Conservation (phyloP, 2,329 filamentous ascomycete genomes). For the Cryoendolithus antarcticus region DNA sequence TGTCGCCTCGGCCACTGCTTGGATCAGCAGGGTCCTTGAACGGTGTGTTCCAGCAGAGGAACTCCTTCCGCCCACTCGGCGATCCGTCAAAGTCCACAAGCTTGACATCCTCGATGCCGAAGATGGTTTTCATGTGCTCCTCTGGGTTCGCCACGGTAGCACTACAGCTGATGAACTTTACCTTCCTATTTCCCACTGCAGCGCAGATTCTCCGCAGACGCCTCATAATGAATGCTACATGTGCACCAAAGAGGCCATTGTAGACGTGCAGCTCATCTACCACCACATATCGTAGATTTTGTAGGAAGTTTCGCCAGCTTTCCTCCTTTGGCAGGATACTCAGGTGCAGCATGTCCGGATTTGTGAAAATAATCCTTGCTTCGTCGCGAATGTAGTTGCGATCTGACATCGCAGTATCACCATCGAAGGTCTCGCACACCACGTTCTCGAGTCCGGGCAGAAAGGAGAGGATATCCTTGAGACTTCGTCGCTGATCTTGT, state of each 20-base stretch:
- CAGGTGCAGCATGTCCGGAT: conserved; percentile 94
- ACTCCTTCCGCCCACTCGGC: conserved; percentile 84
- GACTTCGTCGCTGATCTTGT: conserved; percentile 80
- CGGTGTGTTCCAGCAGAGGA: conserved; percentile 95
- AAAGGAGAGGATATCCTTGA: conserved; percentile 72
- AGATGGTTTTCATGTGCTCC: conserved; percentile 84
- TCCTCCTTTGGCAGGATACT: conserved; percentile 89
- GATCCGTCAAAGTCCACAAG: conserved; percentile 87
- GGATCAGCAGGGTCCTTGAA: conserved; percentile 82
- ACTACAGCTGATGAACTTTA: conserved; percentile 91
- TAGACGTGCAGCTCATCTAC: conserved; percentile 83
- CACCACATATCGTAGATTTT: conserved; percentile 82
- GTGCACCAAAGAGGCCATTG: conserved; percentile 85
- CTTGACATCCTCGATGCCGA: conserved; percentile 69
- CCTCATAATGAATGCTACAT: conserved; percentile 91
- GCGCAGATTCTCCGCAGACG: conserved; percentile 77
- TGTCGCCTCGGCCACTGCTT: conserved; percentile 71
- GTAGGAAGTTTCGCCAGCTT: conserved; percentile 75
- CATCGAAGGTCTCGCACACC: conserved; percentile 88
- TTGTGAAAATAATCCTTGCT: conserved; percentile 89
- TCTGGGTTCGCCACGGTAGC: conserved; percentile 89
- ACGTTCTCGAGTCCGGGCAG: conserved; percentile 65
- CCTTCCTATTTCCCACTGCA: conserved; percentile 69
- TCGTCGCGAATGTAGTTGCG: conserved; percentile 74
- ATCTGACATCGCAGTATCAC: conserved; percentile 74